Evolutionary conservation across 1,284 basidiomycete species (phyloP).

Genomic region (Leccinum solheimii): DNA sequence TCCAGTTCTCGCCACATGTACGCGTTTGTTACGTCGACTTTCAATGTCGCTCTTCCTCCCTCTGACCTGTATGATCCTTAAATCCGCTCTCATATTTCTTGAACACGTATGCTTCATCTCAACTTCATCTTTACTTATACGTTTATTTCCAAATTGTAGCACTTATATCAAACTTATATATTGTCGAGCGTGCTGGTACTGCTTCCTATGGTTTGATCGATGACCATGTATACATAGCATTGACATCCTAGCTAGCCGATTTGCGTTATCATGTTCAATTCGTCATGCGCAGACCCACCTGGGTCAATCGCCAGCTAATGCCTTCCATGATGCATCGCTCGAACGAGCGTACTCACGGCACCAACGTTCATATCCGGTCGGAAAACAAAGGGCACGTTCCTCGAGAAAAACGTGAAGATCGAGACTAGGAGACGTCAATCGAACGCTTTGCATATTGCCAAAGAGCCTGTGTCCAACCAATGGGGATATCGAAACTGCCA

Average conservation of each 20-base stretch:
- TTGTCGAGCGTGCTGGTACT: too few species aligned
- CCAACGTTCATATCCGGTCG: not conserved
- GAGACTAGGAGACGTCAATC: not conserved
- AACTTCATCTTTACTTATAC: not conserved
- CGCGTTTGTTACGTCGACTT: not conserved
- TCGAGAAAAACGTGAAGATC: not conserved
- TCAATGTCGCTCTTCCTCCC: not conserved
- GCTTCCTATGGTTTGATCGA: not conserved
- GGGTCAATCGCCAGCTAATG: not conserved
- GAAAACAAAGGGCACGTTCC: not conserved
- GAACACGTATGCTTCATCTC: not conserved
- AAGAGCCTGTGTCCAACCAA: not conserved
- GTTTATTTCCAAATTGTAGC: not conserved
- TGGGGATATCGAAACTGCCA: not conserved
- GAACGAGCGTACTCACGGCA: not conserved
- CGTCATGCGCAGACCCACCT: not conserved
- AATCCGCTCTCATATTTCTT: not conserved
- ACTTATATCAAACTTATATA: too few species aligned
- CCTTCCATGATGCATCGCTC: not conserved
- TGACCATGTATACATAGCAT: not conserved
- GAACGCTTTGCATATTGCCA: not conserved
- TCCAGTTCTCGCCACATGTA: not conserved
- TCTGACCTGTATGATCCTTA: not conserved
- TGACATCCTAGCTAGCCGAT: not conserved
- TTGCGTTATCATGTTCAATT: not conserved